A percentile compares a stretch with the other conserved stretches of the same genome.
Evolutionary conservation across 2,329 filamentous ascomycete species (phyloP).

Genomic region (Didymosphaeria variabile): DNA sequence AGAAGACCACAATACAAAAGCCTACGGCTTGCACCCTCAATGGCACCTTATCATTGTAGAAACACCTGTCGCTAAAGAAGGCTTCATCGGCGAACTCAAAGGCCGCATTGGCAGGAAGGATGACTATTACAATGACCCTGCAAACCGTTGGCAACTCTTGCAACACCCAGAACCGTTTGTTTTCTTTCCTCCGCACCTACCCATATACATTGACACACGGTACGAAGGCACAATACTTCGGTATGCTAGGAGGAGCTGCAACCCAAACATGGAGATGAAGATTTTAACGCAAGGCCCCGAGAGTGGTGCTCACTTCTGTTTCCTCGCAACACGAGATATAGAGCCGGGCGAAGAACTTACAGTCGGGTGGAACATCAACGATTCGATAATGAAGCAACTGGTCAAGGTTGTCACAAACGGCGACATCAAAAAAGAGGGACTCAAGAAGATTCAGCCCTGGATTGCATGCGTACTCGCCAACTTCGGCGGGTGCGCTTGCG

Average conservation of each 20-base stretch:
- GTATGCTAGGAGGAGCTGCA: slow-evolving; percentile 91
- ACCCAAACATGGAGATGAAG: slow-evolving; percentile 86
- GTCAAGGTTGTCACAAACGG: slow-evolving; percentile 71
- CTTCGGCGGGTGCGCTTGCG: slow-evolving; percentile 81
- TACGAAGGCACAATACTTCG: slow-evolving; percentile 85
- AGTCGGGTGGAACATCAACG: slow-evolving; percentile 65
- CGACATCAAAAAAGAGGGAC: slow-evolving; percentile 63
- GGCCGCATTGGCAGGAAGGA: slow-evolving; percentile 58
- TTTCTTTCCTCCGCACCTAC: slow-evolving; percentile 81
- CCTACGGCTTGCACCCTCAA: slow-evolving; percentile 67
- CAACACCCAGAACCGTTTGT: slow-evolving; percentile 63
- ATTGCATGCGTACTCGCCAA: slow-evolving; percentile 76
- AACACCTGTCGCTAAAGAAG: slow-evolving; percentile 59
- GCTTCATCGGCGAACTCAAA: slow-evolving; percentile 77
- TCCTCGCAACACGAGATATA: slow-evolving; percentile 84
- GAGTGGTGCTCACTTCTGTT: slow-evolving; percentile 83
- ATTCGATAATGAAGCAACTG: slow-evolving; percentile 62
- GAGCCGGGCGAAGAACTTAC: slow-evolving; percentile 74
- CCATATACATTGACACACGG: slow-evolving; percentile 91
- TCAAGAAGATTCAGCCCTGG: slow-evolving; percentile 71
- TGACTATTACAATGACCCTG: slow-evolving; percentile 57
- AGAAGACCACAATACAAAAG: slow-evolving; percentile 57
- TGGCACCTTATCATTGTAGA: slow-evolving; percentile 74
- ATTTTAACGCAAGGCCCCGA: slow-evolving; percentile 79
- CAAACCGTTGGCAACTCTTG: slow-evolving; percentile 58